Conservation (phyloP, 108 stramenopile species). For the Chaetoceros muelleri region DNA sequence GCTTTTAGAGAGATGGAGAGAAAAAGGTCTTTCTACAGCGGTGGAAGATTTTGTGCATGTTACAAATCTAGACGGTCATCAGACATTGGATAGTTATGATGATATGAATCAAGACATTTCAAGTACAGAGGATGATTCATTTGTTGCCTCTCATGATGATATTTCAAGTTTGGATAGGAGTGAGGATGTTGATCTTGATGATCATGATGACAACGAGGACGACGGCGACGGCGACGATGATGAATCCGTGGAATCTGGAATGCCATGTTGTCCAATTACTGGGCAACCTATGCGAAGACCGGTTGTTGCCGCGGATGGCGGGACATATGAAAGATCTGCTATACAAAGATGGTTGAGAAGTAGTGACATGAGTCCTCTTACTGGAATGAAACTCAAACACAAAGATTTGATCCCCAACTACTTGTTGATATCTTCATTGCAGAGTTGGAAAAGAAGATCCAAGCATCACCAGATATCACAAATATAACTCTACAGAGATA, state of each 20-base stretch:
- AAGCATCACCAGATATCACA: too few species aligned
- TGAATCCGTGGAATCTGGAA: constrained; percentile 27
- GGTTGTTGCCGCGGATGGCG: constrained; percentile 74
- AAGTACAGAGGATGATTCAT: constrained; percentile 27
- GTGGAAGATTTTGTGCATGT: constrained; percentile 54
- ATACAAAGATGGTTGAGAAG: constrained; percentile 78
- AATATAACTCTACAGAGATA: too few species aligned
- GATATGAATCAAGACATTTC: constrained; percentile 8
- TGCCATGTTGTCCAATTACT: constrained; percentile 90
- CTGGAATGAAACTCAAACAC: constrained; percentile 54
- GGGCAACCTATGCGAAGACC: constrained; percentile 84
- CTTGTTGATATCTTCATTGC: constrained; percentile 50
- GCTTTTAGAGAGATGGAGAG: constrained; percentile 57
- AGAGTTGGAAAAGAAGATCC: constrained; percentile 10
- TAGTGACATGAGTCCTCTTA: constrained; percentile 72
- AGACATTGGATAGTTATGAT: constrained; percentile 20
- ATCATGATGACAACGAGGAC: constrained; percentile 3
- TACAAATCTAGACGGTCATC: constrained; percentile 72
- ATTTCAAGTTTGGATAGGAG: not conserved
- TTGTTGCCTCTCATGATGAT: constrained; percentile 4
- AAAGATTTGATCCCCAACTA: constrained; percentile 79
- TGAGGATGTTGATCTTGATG: not conserved
- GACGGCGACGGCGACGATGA: constrained; percentile 6
- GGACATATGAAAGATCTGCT: constrained; percentile 89
- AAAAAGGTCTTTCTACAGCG: constrained; percentile 44